These are phyloP conservation scores for Cyclotella kingstonii DNA, from an alignment of 108 stramenopile genomes.

Conservation along the genomic window DNA sequence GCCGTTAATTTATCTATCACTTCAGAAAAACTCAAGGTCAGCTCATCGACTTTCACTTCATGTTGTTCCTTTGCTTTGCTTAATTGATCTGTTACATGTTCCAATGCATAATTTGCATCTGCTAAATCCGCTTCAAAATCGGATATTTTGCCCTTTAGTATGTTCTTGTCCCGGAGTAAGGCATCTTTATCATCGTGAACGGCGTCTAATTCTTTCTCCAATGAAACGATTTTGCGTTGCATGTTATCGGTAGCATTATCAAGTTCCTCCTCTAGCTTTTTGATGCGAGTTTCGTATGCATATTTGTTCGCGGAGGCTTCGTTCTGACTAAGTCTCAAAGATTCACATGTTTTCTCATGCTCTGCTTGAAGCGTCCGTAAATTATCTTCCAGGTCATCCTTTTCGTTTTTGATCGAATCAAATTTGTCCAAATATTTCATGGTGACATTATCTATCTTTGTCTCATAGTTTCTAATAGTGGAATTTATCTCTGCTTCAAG, in stretches of 20 bases:
- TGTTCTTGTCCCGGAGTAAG: slow-evolving; percentile 30
- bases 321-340: slow-evolving; percentile 21
- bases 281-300: slow-evolving; percentile 40
- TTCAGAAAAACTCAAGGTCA: slow-evolving; percentile 30
- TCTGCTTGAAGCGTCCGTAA: slow-evolving; percentile 28
- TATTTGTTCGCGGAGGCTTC: slow-evolving; percentile 42
- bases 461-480: slow-evolving; percentile 35
- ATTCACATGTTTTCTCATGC: slow-evolving; percentile 12
- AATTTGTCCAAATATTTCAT: slow-evolving; percentile 43
- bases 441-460: slow-evolving; percentile 43
- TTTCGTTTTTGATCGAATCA: slow-evolving; percentile 33
- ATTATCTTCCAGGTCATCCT: slow-evolving; percentile 36
- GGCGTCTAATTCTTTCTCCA: slow-evolving; percentile 35
- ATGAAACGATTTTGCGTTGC: slow-evolving; percentile 38
- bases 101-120: slow-evolving; percentile 37
- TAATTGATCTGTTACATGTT: slow-evolving; percentile 38
- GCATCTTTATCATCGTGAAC: slow-evolving; percentile 35
- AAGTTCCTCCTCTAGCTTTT: slow-evolving; percentile 43
- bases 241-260: slow-evolving; percentile 22
- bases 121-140: slow-evolving; percentile 39
- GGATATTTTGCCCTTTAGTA: slow-evolving; percentile 20
- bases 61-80: slow-evolving; percentile 35
- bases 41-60: slow-evolving; percentile 43
- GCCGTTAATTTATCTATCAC: slow-evolving; percentile 36
- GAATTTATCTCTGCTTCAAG: slow-evolving; percentile 33